A percentile compares a stretch with the other conserved stretches of the same genome.
Evolutionary conservation across 139 green algal genomes (phyloP).

Genomic region (Ulvella scutata): DNA sequence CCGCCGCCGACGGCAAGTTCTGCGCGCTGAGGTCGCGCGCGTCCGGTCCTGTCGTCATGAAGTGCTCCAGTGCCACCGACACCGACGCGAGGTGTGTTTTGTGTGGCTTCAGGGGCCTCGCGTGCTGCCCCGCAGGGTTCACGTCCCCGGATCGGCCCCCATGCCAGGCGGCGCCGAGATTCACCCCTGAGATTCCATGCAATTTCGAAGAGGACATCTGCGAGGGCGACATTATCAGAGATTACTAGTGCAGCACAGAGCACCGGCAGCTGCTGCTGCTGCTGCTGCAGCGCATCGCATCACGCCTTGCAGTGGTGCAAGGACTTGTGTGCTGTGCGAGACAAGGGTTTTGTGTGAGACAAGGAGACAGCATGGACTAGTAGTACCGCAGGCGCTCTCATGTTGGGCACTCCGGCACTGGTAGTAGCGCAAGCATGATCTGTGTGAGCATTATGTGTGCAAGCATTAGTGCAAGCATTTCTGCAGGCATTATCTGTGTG

Average conservation of each 20-base stretch:
- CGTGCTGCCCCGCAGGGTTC: not conserved
- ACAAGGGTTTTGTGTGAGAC: no score
- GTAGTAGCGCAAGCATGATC: no score
- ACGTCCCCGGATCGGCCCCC: not conserved
- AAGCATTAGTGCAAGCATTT: no score
- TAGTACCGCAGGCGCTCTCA: no score
- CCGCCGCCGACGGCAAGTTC: not conserved
- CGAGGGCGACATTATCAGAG: not conserved
- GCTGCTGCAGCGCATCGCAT: not conserved
- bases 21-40: not conserved
- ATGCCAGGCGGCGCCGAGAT: not conserved
- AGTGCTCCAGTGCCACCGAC: constrained; percentile 1
- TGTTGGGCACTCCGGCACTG: no score
- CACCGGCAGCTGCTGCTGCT: not conserved
- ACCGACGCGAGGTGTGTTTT: not conserved
- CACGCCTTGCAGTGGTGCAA: not conserved
- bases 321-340: no score
- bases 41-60: not conserved
- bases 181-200: not conserved
- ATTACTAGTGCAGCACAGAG: not conserved
- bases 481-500: no score
- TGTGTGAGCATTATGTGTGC: no score
- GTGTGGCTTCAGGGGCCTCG: not conserved
- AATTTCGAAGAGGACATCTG: not conserved
- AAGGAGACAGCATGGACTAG: no score